These are phyloP conservation scores for Crithidia thermophila DNA, from an alignment of 208 protist genomes.

Conservation along the genomic window DNA sequence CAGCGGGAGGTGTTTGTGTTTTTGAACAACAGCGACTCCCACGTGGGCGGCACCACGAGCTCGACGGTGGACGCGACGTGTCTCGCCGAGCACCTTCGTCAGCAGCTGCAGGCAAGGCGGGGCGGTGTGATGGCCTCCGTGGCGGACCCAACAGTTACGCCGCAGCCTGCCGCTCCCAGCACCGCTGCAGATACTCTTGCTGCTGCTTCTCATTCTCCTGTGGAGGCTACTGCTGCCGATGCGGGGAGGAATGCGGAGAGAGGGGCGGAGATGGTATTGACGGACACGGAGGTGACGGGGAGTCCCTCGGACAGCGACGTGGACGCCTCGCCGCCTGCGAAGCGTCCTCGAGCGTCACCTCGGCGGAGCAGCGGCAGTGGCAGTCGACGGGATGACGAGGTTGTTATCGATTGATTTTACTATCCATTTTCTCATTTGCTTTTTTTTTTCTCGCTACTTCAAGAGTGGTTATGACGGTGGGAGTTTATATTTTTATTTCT, in stretches of 20 bases:
- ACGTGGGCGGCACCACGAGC: constrained; percentile 66
- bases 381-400: constrained; percentile 18
- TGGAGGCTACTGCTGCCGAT: neutral
- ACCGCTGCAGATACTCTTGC: neutral
- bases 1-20: constrained; percentile 72
- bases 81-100: constrained; percentile 43
- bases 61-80: constrained; percentile 77
- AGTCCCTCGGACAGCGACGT: too few species aligned
- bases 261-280: too few species aligned
- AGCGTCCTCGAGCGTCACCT: constrained; percentile 16
- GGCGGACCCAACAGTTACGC: neutral
- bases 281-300: too few species aligned
- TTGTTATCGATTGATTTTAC: constrained; percentile 20
- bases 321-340: neutral
- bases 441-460: neutral
- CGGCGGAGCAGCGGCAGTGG: neutral
- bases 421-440: neutral
- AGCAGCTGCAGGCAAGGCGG: constrained; percentile 16
- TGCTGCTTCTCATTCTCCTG: neutral
- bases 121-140: neutral
- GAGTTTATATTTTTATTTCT: neutral
- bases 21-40: constrained; percentile 84
- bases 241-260: too few species aligned
- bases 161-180: neutral
- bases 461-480: too few species aligned